These are phyloP conservation scores for Aspergillus sp. DNA, from an alignment of 2,329 filamentous ascomycete genomes.

Conservation along the genomic window DNA sequence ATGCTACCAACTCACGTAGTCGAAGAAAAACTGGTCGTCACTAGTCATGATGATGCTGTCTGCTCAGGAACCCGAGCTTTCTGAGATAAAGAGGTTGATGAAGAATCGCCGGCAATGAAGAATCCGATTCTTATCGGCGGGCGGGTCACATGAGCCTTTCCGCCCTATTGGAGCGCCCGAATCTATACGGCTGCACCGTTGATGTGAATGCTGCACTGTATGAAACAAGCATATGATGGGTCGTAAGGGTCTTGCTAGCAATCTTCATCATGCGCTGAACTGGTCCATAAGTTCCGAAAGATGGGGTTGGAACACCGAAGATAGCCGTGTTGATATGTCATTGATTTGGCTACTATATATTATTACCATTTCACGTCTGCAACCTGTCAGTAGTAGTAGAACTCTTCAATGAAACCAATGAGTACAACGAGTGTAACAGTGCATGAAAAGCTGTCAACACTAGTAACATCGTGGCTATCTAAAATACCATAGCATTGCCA, in stretches of 20 bases:
- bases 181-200: not conserved
- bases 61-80: not conserved
- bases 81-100: conserved; percentile 6
- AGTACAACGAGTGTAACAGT: too few species aligned
- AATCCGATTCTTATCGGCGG: conserved; percentile 1
- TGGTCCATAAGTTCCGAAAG: too few species aligned
- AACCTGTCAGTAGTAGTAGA: too few species aligned
- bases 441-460: too few species aligned
- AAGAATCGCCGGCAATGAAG: conserved; percentile 8
- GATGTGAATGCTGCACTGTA: not conserved
- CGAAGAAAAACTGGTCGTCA: conserved; percentile 76
- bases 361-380: too few species aligned
- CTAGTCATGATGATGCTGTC: conserved; percentile 63
- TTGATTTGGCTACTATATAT: too few species aligned
- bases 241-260: not conserved
- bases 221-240: not conserved
- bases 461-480: too few species aligned
- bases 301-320: too few species aligned
- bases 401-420: too few species aligned
- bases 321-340: too few species aligned
- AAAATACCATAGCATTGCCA: too few species aligned
- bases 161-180: not conserved
- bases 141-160: conserved; percentile 9
- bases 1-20: conserved; percentile 62
- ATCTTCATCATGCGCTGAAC: too few species aligned